These are phyloP conservation scores for Zanthoxylum bungeanum DNA, from an alignment of 345 rosid genomes.

Conservation along the genomic window DNA sequence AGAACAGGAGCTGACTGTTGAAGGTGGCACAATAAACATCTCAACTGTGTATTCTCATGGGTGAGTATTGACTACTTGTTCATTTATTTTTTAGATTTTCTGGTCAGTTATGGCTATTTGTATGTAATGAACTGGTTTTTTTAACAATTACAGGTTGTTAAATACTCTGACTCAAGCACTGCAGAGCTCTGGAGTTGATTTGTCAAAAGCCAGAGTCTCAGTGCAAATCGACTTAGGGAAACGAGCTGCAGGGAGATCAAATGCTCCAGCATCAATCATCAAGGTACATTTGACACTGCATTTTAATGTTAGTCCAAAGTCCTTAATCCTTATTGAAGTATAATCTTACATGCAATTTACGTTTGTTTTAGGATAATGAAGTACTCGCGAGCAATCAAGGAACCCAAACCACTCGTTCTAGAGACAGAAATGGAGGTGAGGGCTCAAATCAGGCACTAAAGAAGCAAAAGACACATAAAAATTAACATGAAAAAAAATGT, in stretches of 20 bases:
- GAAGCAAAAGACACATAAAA: slow-evolving; percentile 48
- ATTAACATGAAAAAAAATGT: slow-evolving; percentile 11
- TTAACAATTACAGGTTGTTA: slow-evolving; percentile 55
- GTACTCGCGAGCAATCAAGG: slow-evolving; percentile 28
- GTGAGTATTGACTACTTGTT: slow-evolving; percentile 48
- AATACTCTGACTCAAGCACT: slow-evolving; percentile 75
- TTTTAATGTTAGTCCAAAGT: neutral
- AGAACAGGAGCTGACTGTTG: slow-evolving; percentile 48
- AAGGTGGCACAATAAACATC: slow-evolving; percentile 78
- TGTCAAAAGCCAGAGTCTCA: slow-evolving; percentile 80
- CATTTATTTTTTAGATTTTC: neutral
- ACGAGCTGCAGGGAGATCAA: slow-evolving; percentile 24
- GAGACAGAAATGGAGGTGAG: slow-evolving; percentile 29
- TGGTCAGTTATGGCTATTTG: neutral
- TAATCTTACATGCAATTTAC: neutral
- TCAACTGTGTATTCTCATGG: slow-evolving; percentile 86
- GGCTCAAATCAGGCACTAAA: slow-evolving; percentile 38
- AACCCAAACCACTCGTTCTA: slow-evolving; percentile 22
- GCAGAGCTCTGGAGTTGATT: slow-evolving; percentile 84
- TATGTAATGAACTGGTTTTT: too few species aligned
- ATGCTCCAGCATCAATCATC: slow-evolving; percentile 22
- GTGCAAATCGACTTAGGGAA: slow-evolving; percentile 88
- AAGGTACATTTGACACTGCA: slow-evolving; percentile 25
- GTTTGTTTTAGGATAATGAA: slow-evolving; percentile 29
- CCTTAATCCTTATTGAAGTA: neutral